These are phyloP conservation scores for Alternaria arbusti DNA, from an alignment of 2,329 filamentous ascomycete species.

Conservation along the genomic window DNA sequence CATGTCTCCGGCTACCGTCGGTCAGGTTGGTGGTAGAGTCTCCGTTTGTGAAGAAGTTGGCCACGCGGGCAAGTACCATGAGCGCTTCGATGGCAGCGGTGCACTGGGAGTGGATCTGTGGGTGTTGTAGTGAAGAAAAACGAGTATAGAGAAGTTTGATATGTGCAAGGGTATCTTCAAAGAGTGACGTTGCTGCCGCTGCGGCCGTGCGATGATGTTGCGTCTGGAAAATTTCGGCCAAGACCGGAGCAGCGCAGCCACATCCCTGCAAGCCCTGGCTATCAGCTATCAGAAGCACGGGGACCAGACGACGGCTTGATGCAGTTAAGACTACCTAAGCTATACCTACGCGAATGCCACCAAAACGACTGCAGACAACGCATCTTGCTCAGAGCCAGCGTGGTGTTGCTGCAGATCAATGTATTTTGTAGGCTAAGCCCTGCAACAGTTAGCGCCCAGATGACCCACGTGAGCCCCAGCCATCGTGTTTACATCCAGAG, in stretches of 20 bases:
- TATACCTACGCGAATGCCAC: background rate
- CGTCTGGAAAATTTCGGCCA: constrained; percentile 39
- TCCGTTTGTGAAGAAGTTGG: constrained; percentile 53
- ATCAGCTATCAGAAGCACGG: constrained; percentile 16
- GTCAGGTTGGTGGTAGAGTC: constrained; percentile 41
- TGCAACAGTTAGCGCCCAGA: constrained; percentile 15
- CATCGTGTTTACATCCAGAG: constrained; percentile 29
- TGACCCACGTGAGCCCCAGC: constrained; percentile 30
- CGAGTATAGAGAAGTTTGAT: constrained; percentile 1
- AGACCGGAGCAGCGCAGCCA: constrained; percentile 27
- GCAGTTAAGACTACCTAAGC: background rate
- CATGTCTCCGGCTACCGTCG: constrained; percentile 46
- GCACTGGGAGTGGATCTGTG: background rate
- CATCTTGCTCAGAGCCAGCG: background rate
- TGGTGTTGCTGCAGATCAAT: constrained; percentile 2
- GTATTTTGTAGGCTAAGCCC: constrained; percentile 1
- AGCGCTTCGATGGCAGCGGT: constrained; percentile 36
- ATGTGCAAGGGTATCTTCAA: constrained; percentile 3
- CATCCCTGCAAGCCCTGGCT: constrained; percentile 7
- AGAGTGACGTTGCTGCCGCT: constrained; percentile 33
- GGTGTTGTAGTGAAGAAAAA: background rate
- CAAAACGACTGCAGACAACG: background rate
- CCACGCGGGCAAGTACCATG: constrained; percentile 59
- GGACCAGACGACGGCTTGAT: constrained; percentile 22
- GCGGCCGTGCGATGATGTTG: constrained; percentile 21